Base-by-base conservation (phyloP, 768 basidiomycete species). In the Amanita subjunquillea region DNA sequence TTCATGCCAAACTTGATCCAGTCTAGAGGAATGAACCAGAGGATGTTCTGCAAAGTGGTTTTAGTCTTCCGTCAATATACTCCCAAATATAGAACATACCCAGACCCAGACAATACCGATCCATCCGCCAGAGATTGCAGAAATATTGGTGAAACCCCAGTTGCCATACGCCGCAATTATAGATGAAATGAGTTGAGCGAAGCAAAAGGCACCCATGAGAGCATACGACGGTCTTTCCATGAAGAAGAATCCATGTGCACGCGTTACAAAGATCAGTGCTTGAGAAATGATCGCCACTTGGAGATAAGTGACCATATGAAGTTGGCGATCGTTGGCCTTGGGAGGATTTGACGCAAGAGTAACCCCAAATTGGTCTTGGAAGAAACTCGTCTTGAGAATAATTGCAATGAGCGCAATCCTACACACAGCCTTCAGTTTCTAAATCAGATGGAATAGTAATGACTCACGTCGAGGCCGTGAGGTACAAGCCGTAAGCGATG, bases 241-340 rank as follows among this genome's bases (percentile, higher is more conserved):
- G 77, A 92, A 95, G 87, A 92, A 94, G 80, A 90, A 93, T 8
- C 85, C 76, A 62, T 94, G 93, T 59, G 92, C 83, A 72, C 92
- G 91, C 38, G 92, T 95, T 68, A 94, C 82, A 74, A 95, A 95
- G 73, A 95, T 96, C 58, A 98, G 76, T 2, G 95, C 95, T 69
- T 98, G 95, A 43, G 95, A 97, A 73, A 98, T 98, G 70, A 97
- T 94, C 56, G 95, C 95, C 54, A 98, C 95, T 72, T 95, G 91
- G 59, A 94, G 80, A 77, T 96, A 95, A 65, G 93, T 77, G 61
- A 96, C 79, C 73, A 85, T 87, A 76, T 95, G 91, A 4, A 93
- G 73, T 59, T 83, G 74, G n/a, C 66, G 68, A 65, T 91, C 86
- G 65, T 87, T 87, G 59, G 74, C 69, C 32, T 67, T 50, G 46